phyloP scores from a whole-genome alignment of 257 asterid species.

The Ocimum tenuiflorum region DNA sequence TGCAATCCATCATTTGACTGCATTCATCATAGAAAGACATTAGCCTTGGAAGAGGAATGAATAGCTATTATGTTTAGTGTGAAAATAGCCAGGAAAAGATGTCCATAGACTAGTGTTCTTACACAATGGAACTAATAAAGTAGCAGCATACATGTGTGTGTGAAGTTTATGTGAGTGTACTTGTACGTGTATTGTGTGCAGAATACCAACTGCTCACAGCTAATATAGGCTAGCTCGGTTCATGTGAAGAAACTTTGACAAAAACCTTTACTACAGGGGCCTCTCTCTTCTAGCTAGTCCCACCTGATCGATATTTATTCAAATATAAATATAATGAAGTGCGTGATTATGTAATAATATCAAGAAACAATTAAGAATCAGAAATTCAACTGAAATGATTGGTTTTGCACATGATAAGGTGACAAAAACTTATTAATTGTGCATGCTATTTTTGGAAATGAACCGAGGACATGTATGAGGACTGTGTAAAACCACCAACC shows the following conservation, averaged over 20 bases:
- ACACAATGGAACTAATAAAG: no score
- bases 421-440: conserved; percentile 29
- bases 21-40: conserved; percentile 22
- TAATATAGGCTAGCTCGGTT: conserved; percentile 15
- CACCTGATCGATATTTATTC: conserved; percentile 18
- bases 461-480: conserved; percentile 6
- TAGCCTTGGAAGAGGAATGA: conserved; percentile 23
- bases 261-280: conserved; percentile 31
- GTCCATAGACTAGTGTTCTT: neutral
- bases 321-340: conserved; percentile 1
- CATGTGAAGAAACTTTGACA: conserved; percentile 22
- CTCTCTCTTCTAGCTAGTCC: conserved; percentile 13
- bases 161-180: neutral
- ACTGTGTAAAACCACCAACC: conserved; percentile 22
- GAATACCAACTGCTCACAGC: neutral
- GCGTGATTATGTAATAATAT: conserved; percentile 12
- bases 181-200: no score
- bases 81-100: conserved; percentile 25
- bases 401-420: conserved; percentile 18
- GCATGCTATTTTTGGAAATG: conserved; percentile 13
- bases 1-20: conserved; percentile 47
- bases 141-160: neutral
- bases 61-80: conserved; percentile 23
- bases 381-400: conserved; percentile 25
- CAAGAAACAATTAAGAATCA: neutral